Conservation (phyloP, 108 stramenopile genomes). For the Mayamaea pseudoterrestris region DNA sequence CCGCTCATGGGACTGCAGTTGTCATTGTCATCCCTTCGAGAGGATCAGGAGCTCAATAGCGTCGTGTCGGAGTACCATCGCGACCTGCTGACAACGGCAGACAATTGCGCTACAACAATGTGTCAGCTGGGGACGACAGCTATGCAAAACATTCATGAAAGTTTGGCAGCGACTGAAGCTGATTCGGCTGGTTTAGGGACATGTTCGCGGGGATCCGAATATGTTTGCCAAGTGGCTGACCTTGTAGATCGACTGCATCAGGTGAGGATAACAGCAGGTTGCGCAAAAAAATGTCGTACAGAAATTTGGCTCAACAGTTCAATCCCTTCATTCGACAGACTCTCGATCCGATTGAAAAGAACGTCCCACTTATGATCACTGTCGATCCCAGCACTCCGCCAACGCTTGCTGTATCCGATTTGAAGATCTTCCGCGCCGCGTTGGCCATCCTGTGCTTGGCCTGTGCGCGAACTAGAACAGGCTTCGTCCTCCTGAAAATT, state of each 20-base stretch:
- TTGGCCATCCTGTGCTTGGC: slow-evolving; percentile 70
- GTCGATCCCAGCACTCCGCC: slow-evolving; percentile 35
- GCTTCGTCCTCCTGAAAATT: slow-evolving; percentile 43
- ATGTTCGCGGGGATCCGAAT: no score
- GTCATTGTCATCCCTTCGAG: slow-evolving; percentile 40
- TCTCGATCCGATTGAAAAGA: slow-evolving; percentile 43
- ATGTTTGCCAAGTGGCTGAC: no score
- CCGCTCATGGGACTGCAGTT: slow-evolving; percentile 57
- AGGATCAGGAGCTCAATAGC: slow-evolving; percentile 26
- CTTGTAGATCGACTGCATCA: no score
- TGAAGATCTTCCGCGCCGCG: slow-evolving; percentile 49
- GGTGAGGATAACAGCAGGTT: no score
- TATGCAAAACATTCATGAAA: slow-evolving; percentile 36
- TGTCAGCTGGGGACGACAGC: slow-evolving; percentile 27
- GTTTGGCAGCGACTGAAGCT: not conserved
- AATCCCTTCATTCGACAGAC: no score
- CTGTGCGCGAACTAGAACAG: slow-evolving; percentile 38
- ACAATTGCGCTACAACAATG: slow-evolving; percentile 25
- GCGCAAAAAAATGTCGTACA: no score
- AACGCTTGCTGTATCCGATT: slow-evolving; percentile 31
- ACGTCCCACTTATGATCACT: slow-evolving; percentile 35
- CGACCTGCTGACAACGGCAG: slow-evolving; percentile 42
- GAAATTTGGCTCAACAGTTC: no score
- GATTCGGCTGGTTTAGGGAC: no score
- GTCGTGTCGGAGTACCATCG: slow-evolving; percentile 26